A percentile compares a stretch with the other conserved stretches of the same genome.
Evolutionary conservation across 2,329 filamentous ascomycete genomes (phyloP).

Genomic region (Fusarium concolor): DNA sequence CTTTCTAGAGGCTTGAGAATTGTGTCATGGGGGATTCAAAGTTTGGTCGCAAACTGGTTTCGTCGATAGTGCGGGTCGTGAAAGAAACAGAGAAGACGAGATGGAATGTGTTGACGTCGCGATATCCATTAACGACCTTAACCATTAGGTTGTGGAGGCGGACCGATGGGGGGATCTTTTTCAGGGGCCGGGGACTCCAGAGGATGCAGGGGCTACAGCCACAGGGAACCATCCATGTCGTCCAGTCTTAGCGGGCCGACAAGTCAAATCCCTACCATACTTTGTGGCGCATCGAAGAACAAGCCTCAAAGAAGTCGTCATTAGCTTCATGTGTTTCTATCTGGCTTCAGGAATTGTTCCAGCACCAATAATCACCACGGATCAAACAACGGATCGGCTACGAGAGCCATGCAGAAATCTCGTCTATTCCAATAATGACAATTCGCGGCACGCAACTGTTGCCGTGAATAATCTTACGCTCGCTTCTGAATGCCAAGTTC

Average conservation of each 20-base stretch:
- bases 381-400: neutral
- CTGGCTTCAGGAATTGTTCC: slow-evolving; percentile 24
- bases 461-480: slow-evolving; percentile 5
- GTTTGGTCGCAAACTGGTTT: slow-evolving; percentile 26
- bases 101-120: slow-evolving; percentile 40
- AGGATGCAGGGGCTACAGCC: slow-evolving; percentile 38
- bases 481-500: neutral
- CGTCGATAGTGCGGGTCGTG: slow-evolving; percentile 30
- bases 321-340: slow-evolving; percentile 22
- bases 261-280: neutral
- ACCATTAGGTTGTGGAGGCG: slow-evolving; percentile 23
- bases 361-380: neutral
- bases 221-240: slow-evolving; percentile 25
- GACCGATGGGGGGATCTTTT: slow-evolving; percentile 28
- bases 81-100: slow-evolving; percentile 12
- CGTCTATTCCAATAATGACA: slow-evolving; percentile 1
- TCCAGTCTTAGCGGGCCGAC: neutral
- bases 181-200: slow-evolving; percentile 32
- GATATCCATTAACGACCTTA: slow-evolving; percentile 18
- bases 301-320: slow-evolving; percentile 33
- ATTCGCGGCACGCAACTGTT: slow-evolving; percentile 8
- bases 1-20: slow-evolving; percentile 3
- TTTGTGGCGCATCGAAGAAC: slow-evolving; percentile 16
- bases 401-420: slow-evolving; percentile 14
- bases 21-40: slow-evolving; percentile 10